Percentiles rank a stretch among this genome's conserved stretches.
Conservation (phyloP, 2,329 filamentous ascomycete genomes). For the Tympanopsis confertula region DNA sequence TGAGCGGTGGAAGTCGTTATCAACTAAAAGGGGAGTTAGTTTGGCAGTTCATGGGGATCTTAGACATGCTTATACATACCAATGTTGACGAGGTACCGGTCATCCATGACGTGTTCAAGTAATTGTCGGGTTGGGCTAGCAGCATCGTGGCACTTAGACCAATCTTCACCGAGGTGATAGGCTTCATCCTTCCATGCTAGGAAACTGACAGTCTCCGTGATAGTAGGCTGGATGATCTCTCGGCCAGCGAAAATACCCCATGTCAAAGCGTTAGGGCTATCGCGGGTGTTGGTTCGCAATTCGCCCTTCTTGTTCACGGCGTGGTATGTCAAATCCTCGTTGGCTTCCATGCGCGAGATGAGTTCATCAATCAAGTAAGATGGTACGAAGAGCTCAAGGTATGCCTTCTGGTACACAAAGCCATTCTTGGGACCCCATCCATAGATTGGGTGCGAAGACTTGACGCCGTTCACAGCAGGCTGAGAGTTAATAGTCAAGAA, state of each 20-base stretch:
- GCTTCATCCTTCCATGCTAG: conserved; percentile 98
- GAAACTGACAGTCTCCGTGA: conserved; percentile 95
- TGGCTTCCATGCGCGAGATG: conserved; percentile 62
- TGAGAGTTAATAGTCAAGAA: conserved; percentile 96
- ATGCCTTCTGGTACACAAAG: conserved; percentile 97
- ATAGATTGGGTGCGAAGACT: conserved; percentile 74
- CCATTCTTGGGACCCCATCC: conserved; percentile 93
- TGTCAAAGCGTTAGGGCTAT: conserved; percentile 93
- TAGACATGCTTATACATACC: conserved; percentile 39
- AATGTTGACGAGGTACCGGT: conserved; percentile 92
- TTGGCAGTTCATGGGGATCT: not conserved
- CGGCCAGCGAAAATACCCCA: conserved; percentile 99
- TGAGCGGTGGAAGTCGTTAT: conserved; percentile 91
- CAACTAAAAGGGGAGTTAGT: conserved; percentile 41
- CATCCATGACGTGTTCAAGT: conserved; percentile 73
- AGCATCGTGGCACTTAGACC: conserved; percentile 80
- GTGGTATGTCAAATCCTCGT: conserved; percentile 84
- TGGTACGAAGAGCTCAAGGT: conserved; percentile 81
- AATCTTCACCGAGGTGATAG: conserved; percentile 81
- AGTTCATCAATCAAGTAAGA: conserved; percentile 69
- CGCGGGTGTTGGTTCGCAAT: conserved; percentile 73
- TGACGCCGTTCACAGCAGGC: conserved; percentile 81
- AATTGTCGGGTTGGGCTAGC: conserved; percentile 66
- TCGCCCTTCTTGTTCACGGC: conserved; percentile 76
- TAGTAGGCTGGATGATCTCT: conserved; percentile 99